Conservation (phyloP, 2,329 filamentous ascomycete genomes). For the Cordyceps tenuipes region DNA sequence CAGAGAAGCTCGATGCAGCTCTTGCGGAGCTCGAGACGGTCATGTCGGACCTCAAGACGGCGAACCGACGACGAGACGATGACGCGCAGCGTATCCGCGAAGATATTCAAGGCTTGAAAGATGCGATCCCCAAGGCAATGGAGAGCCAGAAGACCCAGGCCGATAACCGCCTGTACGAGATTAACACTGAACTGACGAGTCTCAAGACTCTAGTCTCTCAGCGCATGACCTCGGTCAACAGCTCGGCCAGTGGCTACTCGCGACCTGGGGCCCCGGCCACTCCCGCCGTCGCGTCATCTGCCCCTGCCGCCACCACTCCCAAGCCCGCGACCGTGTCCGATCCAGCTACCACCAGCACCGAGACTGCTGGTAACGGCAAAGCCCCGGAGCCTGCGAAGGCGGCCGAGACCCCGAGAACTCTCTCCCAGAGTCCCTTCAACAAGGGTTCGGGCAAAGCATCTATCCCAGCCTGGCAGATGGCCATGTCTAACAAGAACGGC, state of each 20-base stretch:
- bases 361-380: constrained; percentile 18
- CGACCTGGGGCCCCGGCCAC: constrained; percentile 2
- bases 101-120: constrained; percentile 74
- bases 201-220: constrained; percentile 77
- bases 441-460: constrained; percentile 47
- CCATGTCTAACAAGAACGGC: constrained; percentile 48
- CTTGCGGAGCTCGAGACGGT: constrained; percentile 79
- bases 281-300: not conserved
- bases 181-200: constrained; percentile 82
- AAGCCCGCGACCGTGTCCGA: constrained; percentile 14
- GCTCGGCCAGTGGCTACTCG: constrained; percentile 14
- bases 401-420: constrained; percentile 26
- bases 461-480: constrained; percentile 75
- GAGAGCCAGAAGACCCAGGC: constrained; percentile 79
- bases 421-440: constrained; percentile 21
- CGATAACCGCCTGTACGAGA: constrained; percentile 72
- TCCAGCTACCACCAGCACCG: constrained; percentile 19
- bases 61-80: constrained; percentile 74
- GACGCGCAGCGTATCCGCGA: constrained; percentile 80
- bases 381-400: constrained; percentile 19
- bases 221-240: constrained; percentile 39
- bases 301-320: not conserved
- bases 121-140: constrained; percentile 80
- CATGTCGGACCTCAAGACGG: constrained; percentile 70
- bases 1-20: constrained; percentile 72